Conservation (phyloP, 208 protist species). For the Crithidia bombi region DNA sequence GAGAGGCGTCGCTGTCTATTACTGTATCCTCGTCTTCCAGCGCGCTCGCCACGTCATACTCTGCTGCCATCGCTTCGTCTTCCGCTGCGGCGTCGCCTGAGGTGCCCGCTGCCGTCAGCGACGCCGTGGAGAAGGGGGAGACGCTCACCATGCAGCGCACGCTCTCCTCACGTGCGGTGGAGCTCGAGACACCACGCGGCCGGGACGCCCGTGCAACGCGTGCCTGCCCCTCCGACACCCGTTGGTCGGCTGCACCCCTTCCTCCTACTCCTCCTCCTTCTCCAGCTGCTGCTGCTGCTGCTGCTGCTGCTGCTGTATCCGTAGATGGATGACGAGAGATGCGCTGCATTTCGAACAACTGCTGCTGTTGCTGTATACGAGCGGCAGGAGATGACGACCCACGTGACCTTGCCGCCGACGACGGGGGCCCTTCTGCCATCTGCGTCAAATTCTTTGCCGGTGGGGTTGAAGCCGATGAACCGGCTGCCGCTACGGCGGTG, state of each 20-base stretch:
- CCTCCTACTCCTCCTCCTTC: neutral
- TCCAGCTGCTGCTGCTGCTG: neutral
- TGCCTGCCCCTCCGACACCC: neutral
- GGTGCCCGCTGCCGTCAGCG: neutral
- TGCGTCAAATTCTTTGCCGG: too few relatives aligned
- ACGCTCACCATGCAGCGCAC: constrained; percentile 33
- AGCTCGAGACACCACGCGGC: neutral
- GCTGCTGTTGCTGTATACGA: constrained; percentile 6
- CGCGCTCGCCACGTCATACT: neutral
- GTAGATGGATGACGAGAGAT: neutral
- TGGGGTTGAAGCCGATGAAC: too few relatives aligned
- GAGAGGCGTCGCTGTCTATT: neutral
- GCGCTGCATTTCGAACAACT: neutral
- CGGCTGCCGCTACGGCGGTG: too few relatives aligned
- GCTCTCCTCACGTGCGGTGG: constrained; percentile 21
- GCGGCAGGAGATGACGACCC: neutral
- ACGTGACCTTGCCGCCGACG: constrained; percentile 5
- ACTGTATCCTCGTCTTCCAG: too few relatives aligned
- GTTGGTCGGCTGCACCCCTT: too few relatives aligned
- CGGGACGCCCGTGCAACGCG: neutral
- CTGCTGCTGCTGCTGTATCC: neutral
- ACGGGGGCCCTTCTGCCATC: neutral
- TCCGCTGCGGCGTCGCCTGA: neutral
- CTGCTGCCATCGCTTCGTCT: neutral
- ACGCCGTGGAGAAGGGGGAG: constrained; percentile 35